Base-by-base conservation (phyloP, 192 early-diverging fungal genomes). In the Borealophlyctis nickersoniae region DNA sequence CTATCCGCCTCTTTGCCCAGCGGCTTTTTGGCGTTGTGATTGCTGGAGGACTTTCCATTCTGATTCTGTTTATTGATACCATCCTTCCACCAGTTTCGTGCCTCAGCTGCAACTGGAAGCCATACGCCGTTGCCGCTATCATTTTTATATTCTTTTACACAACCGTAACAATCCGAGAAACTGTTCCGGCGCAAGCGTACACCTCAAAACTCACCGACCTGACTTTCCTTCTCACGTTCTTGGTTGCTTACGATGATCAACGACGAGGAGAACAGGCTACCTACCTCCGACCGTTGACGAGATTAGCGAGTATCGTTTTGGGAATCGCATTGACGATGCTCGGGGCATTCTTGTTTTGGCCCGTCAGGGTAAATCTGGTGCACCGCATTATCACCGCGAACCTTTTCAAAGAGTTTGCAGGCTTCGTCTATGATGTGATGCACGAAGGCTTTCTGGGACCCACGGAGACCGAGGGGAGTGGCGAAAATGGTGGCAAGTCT, bases 381-480 rank as follows among this genome's bases (percentile, higher is more conserved):
- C 57, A 67, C 27, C 39, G 66, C 11, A 28, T 59, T 23, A 36
- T 53, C 26, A 60, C 66, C 14, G 66, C 49, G 29, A 60, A 67
- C 52, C 51, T 67, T 9, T 60, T 67, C 58, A 67, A 67, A 34
- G 66, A 67, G 4, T 58, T 67, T 34, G 57, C 66, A 9, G n/a
- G 45, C 13, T 67, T 58, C 52, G 33, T 67, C n/a, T 39, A 67
- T 32, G 66, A 67, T 34, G 39, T 67, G 22, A 31, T 67, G 0
- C 49, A 67, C 9, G 50, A 67, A 53, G 66, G 66, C 7, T 45
- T 13, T 45, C 39, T 45, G 9, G 19, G 9, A 7, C 39, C 39
- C 39, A 19, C 19, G 9, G 19, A 45, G 19, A 13, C 39, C 9
- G 39, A 45, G 7, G 7, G 9, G 39, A 13, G 9, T 13, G 39